Base-by-base conservation (phyloP, 2,329 filamentous ascomycete genomes). In the Herpotrichia juniperi region DNA sequence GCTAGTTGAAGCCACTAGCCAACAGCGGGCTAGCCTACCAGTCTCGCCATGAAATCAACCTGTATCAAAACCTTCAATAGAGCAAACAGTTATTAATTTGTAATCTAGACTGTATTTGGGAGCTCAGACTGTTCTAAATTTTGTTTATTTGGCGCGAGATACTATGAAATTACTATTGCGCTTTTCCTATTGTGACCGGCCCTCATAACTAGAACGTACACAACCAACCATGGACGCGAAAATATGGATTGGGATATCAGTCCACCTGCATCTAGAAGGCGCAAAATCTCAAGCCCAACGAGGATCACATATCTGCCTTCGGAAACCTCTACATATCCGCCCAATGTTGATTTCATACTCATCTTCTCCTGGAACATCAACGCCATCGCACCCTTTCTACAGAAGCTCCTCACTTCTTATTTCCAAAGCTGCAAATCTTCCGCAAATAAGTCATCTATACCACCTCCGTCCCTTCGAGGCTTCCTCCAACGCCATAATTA, bases 291-390 rank as follows among this genome's bases (percentile, higher is more conserved):
- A 28, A 28, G 12, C 9, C 12, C 48, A 3, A 26, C 25, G 14
- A 9, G 42, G 14, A 26, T 21, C 9, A 11, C 47, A 22, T 19
- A 12, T n/a, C 22, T 48, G 19, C 46, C 50, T 43, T 25, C 7
- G 5, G 37, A 42, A 21, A 5, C 37, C 16, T n/a, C 16, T 42
- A 9, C 16, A 6, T 9, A 8, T 42, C 25, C 35, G 25, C 31
- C 53, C 16, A 24, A 51, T 11, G 11, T 42, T n/a, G 37, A 61
- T 30, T 44, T 48, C 7, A 57, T 79, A 10, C 63, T 64, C 5
- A 70, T 81, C 24, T 78, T 75, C 61, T 76, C 76, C 9, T 81
- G 78, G 79, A 80, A 81, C 57, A 65, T 81, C 58, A 79, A 81
- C 56, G 77, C 78, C 46, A 77, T 81, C 32, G 57, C 60, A 4